These are phyloP conservation scores for Podospora comata DNA, from an alignment of 495 filamentous ascomycete genomes.

Conservation along the genomic window DNA sequence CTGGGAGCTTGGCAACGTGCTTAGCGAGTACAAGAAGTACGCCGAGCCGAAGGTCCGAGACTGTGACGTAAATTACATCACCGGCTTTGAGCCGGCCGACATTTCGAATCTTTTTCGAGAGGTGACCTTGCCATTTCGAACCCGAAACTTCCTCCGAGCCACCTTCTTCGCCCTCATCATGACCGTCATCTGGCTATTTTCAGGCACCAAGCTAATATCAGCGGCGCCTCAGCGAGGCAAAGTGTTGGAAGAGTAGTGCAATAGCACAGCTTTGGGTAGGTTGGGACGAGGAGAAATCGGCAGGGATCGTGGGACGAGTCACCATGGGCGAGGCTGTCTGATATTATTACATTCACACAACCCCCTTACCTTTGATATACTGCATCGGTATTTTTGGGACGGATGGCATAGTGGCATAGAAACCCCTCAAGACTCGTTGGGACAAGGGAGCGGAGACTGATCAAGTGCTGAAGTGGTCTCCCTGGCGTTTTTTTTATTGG, in stretches of 20 bases:
- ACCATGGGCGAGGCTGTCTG: background rate
- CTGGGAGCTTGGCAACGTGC: constrained; percentile 54
- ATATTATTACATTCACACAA: background rate
- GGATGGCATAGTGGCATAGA: constrained; percentile 1
- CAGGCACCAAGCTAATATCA: constrained; percentile 19
- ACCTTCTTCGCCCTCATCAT: constrained; percentile 27
- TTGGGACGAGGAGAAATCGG: background rate
- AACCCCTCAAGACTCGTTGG: constrained; percentile 2
- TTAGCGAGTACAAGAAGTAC: constrained; percentile 65
- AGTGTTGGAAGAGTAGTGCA: background rate
- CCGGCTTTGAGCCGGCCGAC: constrained; percentile 35
- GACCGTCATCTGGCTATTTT: constrained; percentile 30
- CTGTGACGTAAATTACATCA: constrained; percentile 51
- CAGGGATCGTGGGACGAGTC: too few relatives aligned
- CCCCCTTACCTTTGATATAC: background rate
- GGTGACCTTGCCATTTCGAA: constrained; percentile 16
- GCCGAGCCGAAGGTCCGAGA: constrained; percentile 62
- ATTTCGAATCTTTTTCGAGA: constrained; percentile 29
- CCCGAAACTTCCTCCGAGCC: constrained; percentile 27
- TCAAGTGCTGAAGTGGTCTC: constrained; percentile 56
- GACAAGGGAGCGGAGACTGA: constrained; percentile 33
- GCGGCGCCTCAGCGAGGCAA: constrained; percentile 10
- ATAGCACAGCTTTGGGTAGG: background rate
- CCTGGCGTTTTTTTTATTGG: constrained; percentile 31
- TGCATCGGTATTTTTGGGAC: constrained; percentile 4